Evolutionary conservation across 306 rosid species (phyloP).

Genomic region (Malus sylvestris): DNA sequence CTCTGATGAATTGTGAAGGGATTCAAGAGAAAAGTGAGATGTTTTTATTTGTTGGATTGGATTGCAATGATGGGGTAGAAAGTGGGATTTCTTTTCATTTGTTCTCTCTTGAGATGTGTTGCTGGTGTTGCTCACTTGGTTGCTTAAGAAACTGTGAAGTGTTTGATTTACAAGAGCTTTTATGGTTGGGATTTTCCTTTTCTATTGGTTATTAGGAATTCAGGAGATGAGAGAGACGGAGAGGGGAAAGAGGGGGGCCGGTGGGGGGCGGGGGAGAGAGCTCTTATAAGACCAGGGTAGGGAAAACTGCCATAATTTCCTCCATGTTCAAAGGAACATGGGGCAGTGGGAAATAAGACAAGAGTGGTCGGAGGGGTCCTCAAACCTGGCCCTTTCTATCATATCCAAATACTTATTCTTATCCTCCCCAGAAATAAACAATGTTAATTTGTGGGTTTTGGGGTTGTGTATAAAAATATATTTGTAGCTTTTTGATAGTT

Average conservation of each 20-base stretch:
- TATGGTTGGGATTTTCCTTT: neutral
- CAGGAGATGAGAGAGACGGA: neutral
- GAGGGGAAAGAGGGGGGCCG: slow-evolving; percentile 1
- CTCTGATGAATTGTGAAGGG: slow-evolving; percentile 4
- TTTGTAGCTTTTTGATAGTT: slow-evolving; percentile 9
- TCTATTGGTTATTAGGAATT: neutral
- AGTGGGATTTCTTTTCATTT: slow-evolving; percentile 28
- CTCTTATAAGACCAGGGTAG: slow-evolving; percentile 3
- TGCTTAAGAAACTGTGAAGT: slow-evolving; percentile 42
- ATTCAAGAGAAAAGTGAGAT: neutral
- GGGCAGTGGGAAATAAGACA: slow-evolving; percentile 62
- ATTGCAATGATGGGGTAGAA: slow-evolving; percentile 31
- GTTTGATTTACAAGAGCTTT: slow-evolving; percentile 5
- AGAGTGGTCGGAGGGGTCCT: slow-evolving; percentile 60
- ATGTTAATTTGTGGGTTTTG: neutral
- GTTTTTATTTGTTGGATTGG: slow-evolving; percentile 32
- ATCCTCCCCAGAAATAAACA: neutral
- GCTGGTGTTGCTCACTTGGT: slow-evolving; percentile 26
- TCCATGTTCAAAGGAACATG: slow-evolving; percentile 84
- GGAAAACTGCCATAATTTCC: slow-evolving; percentile 76
- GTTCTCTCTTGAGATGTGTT: slow-evolving; percentile 11
- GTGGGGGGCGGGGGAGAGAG: slow-evolving; percentile 22
- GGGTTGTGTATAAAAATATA: neutral
- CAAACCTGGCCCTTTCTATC: slow-evolving; percentile 31
- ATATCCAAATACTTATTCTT: slow-evolving; percentile 32